Evolutionary conservation across 2,329 filamentous ascomycete genomes (phyloP).

Genomic region (Alternaria postmessia): DNA sequence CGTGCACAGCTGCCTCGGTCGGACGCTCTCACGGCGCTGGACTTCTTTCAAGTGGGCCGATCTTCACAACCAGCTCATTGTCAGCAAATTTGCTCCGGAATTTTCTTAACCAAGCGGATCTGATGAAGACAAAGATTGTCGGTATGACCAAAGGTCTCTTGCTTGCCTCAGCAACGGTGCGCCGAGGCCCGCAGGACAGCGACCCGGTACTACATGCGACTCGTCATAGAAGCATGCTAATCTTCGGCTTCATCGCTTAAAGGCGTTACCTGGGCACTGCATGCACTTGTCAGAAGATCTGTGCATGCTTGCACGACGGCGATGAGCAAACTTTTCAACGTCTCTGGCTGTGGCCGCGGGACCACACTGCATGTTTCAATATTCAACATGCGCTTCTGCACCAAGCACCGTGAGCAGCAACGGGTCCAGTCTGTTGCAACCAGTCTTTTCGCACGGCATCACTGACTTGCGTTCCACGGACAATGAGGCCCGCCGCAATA

Average conservation of each 20-base stretch:
- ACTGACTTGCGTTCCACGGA: slow-evolving; percentile 26
- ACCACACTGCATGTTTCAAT: slow-evolving; percentile 40
- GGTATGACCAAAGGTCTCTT: slow-evolving; percentile 32
- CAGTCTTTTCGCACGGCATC: slow-evolving; percentile 19
- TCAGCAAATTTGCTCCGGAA: slow-evolving; percentile 36
- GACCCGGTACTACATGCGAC: slow-evolving; percentile 25
- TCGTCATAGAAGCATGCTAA: slow-evolving; percentile 27
- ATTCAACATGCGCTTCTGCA: slow-evolving; percentile 23
- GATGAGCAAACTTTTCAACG: slow-evolving; percentile 44
- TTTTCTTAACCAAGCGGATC: slow-evolving; percentile 33
- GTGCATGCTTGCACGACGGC: slow-evolving; percentile 34
- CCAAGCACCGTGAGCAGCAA: slow-evolving; percentile 18
- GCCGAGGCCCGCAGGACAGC: slow-evolving; percentile 21
- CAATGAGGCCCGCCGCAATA: slow-evolving; percentile 29
- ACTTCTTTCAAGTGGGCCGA: slow-evolving; percentile 33
- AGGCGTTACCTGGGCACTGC: slow-evolving; percentile 34
- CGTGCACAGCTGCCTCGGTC: slow-evolving; percentile 32
- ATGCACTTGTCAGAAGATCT: slow-evolving; percentile 36
- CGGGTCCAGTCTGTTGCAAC: slow-evolving; percentile 12
- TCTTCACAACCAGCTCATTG: slow-evolving; percentile 22
- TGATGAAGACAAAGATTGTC: slow-evolving; percentile 14
- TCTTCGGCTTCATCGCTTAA: slow-evolving; percentile 33
- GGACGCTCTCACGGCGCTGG: slow-evolving; percentile 22
- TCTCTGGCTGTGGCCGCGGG: slow-evolving; percentile 31
- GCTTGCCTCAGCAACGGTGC: slow-evolving; percentile 25